These are phyloP conservation scores for Mucor saturninus DNA, from an alignment of 371 early-diverging fungal genomes.

Conservation along the genomic window DNA sequence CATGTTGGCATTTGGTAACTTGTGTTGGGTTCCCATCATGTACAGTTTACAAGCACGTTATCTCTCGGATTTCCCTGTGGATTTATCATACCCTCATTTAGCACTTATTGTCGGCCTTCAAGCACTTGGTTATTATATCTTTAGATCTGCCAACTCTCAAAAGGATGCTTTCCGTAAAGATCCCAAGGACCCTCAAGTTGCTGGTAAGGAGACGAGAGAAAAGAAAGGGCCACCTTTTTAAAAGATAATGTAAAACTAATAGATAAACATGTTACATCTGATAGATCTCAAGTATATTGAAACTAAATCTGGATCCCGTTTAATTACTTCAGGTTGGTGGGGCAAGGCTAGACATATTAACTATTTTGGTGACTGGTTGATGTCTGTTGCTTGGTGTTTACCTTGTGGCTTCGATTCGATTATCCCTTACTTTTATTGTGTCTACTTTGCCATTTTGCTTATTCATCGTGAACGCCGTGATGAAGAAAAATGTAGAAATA, in stretches of 20 bases:
- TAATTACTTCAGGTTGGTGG: slow-evolving; percentile 93
- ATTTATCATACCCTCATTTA: slow-evolving; percentile 48
- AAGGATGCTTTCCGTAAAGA: slow-evolving; percentile 87
- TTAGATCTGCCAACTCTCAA: slow-evolving; percentile 86
- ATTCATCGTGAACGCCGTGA: slow-evolving; percentile 90
- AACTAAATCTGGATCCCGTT: slow-evolving; percentile 77
- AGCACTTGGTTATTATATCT: slow-evolving; percentile 78
- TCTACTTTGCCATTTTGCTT: slow-evolving; percentile 88
- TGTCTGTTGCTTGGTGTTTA: slow-evolving; percentile 86
- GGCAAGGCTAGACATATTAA: slow-evolving; percentile 91
- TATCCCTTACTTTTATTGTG: slow-evolving; percentile 91
- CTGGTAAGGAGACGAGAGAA: slow-evolving; percentile 35
- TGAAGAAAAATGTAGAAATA: slow-evolving; percentile 84
- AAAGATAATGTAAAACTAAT: no score
- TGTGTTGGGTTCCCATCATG: slow-evolving; percentile 90
- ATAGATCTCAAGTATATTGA: slow-evolving; percentile 80
- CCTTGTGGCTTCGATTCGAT: slow-evolving; percentile 68
- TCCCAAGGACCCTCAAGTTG: slow-evolving; percentile 67
- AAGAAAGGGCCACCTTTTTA: background rate
- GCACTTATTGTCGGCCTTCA: slow-evolving; percentile 61
- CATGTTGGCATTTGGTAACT: slow-evolving; percentile 89
- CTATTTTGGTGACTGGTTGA: slow-evolving; percentile 90
- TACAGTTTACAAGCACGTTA: slow-evolving; percentile 91
- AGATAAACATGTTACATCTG: background rate
- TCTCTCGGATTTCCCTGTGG: slow-evolving; percentile 70